These are phyloP conservation scores for Exophiala alcalophila DNA, from an alignment of 2,329 filamentous ascomycete genomes.

Conservation along the genomic window DNA sequence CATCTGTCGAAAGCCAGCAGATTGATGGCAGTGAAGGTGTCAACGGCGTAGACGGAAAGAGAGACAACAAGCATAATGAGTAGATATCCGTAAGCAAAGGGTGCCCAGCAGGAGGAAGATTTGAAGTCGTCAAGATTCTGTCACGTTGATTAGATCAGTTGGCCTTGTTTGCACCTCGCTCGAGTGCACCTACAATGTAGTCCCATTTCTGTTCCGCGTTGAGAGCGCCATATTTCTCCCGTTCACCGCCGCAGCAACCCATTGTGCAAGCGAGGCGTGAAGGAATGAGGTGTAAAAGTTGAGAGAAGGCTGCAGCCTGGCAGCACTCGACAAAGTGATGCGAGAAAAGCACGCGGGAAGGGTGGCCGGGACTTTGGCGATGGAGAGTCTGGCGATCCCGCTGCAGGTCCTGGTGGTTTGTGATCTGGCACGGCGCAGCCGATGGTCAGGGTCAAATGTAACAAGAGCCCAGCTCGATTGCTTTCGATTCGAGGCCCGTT, in stretches of 20 bases:
- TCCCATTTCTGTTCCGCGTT: constrained; percentile 90
- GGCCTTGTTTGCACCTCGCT: constrained; percentile 13
- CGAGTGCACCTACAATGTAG: constrained; percentile 66
- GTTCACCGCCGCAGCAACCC: constrained; percentile 61
- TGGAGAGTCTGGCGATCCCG: constrained; percentile 1
- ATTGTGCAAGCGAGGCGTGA: constrained; percentile 47
- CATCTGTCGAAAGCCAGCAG: constrained; percentile 84
- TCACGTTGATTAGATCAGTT: constrained; percentile 14
- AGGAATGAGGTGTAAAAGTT: constrained; percentile 6
- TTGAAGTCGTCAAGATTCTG: constrained; percentile 72
- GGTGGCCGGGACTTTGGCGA: constrained; percentile 13
- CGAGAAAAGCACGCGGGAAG: constrained; percentile 13
- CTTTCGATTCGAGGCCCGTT: constrained; percentile 5
- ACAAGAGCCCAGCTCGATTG: constrained; percentile 32
- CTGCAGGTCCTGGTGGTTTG: constrained; percentile 7
- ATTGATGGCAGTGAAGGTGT: constrained; percentile 91
- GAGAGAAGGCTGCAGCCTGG: constrained; percentile 22
- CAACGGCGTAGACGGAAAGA: constrained; percentile 79
- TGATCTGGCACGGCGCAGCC: constrained; percentile 28
- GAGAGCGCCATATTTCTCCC: constrained; percentile 61
- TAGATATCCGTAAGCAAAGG: constrained; percentile 79
- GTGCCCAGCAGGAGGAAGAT: constrained; percentile 70
- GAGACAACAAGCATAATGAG: constrained; percentile 77
- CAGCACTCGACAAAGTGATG: constrained; percentile 17
- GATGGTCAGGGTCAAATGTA: constrained; percentile 22